These are phyloP conservation scores for Nannizzia gypsea DNA, from an alignment of 2,329 filamentous ascomycete species.

Conservation along the genomic window DNA sequence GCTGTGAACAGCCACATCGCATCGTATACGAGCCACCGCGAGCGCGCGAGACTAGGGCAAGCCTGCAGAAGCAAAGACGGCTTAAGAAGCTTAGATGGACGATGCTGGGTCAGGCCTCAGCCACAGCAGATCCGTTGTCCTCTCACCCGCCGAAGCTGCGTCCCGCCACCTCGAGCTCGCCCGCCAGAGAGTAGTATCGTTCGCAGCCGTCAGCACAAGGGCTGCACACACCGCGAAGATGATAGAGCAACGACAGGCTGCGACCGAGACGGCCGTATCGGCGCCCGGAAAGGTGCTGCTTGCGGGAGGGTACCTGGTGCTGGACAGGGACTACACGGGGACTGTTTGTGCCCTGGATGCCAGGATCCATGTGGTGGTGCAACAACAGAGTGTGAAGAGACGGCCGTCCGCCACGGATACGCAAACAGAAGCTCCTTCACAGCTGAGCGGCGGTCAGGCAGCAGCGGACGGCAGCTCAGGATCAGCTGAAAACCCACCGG, in stretches of 20 bases:
- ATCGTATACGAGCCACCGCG: background rate
- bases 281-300: conserved; percentile 94
- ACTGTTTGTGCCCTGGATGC: conserved; percentile 54
- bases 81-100: background rate
- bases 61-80: background rate
- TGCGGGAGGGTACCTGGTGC: conserved; percentile 86
- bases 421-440: conserved; percentile 13
- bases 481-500: conserved; percentile 8
- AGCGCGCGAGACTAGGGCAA: background rate
- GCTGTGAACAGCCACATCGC: background rate
- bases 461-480: background rate
- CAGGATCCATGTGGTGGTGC: conserved; percentile 49
- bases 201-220: background rate
- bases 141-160: background rate
- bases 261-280: conserved; percentile 52
- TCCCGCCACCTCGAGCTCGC: background rate
- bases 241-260: background rate
- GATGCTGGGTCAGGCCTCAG: background rate
- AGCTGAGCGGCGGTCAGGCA: background rate
- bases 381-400: conserved; percentile 31
- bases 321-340: conserved; percentile 76
- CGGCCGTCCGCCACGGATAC: conserved; percentile 22
- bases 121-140: background rate
- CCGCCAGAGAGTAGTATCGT: background rate
- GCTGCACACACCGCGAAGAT: background rate